These are phyloP conservation scores for Hygrophorus pudorinus DNA, from an alignment of 768 basidiomycete genomes.

Conservation along the genomic window DNA sequence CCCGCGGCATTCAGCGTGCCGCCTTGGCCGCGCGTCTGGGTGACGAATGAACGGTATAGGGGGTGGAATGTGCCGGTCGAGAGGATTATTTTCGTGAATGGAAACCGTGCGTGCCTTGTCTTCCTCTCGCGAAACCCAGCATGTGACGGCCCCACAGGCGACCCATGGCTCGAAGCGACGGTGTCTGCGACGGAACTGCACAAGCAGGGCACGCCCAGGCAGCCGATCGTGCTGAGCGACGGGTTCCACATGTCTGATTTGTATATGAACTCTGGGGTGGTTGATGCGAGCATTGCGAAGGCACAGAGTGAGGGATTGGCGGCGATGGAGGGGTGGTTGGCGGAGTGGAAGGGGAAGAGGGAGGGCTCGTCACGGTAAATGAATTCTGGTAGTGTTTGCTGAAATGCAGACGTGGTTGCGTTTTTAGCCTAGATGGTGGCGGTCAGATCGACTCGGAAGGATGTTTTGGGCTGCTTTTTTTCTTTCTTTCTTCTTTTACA, in stretches of 20 bases:
- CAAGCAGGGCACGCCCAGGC: conserved; percentile 36
- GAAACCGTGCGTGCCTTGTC: conserved; percentile 37
- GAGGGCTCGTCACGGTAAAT: too few species aligned
- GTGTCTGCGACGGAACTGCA: conserved; percentile 44
- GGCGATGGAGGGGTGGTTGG: conserved; percentile 50
- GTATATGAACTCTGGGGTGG: conserved; percentile 23
- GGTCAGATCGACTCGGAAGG: too few species aligned
- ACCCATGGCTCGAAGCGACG: conserved; percentile 66
- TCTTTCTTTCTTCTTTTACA: too few species aligned
- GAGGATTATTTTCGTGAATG: conserved; percentile 62
- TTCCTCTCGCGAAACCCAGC: too few species aligned
- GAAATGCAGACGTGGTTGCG: too few species aligned
- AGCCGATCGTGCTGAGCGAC: conserved; percentile 48
- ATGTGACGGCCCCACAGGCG: conserved; percentile 29
- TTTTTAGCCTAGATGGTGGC: too few species aligned
- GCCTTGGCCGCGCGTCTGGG: conserved; percentile 30
- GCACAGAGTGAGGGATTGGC: conserved; percentile 46
- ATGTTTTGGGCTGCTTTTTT: too few species aligned
- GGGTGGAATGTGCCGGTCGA: conserved; percentile 56
- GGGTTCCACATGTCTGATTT: conserved; percentile 68
- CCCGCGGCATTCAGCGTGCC: conserved; percentile 42
- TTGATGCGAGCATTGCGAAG: conserved; percentile 39
- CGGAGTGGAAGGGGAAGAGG: conserved; percentile 20
- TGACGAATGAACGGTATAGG: conserved; percentile 40
- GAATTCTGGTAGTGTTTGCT: too few species aligned